Base-by-base conservation (phyloP, 2,329 filamentous ascomycete genomes). In the Talaromyces sp. region DNA sequence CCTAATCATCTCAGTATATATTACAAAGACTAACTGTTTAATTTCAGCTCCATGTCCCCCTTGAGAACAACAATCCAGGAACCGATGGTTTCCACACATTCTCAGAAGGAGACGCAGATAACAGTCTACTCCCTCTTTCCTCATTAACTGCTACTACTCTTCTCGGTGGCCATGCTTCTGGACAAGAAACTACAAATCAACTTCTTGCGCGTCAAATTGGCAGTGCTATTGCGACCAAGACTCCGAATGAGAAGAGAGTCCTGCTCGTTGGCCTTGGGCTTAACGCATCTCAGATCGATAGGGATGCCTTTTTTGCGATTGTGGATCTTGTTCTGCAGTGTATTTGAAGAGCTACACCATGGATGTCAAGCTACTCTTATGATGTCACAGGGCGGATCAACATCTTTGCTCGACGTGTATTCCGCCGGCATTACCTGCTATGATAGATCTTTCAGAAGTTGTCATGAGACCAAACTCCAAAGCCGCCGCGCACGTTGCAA, bases 181-280 rank as follows among this genome's bases (percentile, higher is more conserved):
- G 91, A 56, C 86, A 93, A 51, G 93, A 97, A 73, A 91, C 90
- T 0, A 78, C 96, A 5, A 94, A 92, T 1, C 93, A 97, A 76
- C 86, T 97, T 1, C 90, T 96, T 73, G 93, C 93, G 2, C 91
- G 91, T 51, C 94, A 97, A 73, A 89, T 98, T 69, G 95, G 90
- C 5, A 96, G 89, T 72, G 86, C 90, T 45, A 85, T 99, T 66
- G 84, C 89, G 19, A 86, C 89, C 67, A 88, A 88, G 68, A 84
- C 91, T 61, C 88, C 92, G 5, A 79, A 82, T 53, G 88, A 90
- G 74, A 82, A 81, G 68, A 78, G 88, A 49, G 78, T 85, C 68
- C 77, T 90, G 15, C 83, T 90, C 25, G 71, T 90, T 38, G 86
- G 86, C 0, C 73, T 88, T 68, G 86, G 86, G 0, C 73, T 88